phyloP scores from a whole-genome alignment of 805 yeast species.

The Metschnikowia noctiluminum region DNA sequence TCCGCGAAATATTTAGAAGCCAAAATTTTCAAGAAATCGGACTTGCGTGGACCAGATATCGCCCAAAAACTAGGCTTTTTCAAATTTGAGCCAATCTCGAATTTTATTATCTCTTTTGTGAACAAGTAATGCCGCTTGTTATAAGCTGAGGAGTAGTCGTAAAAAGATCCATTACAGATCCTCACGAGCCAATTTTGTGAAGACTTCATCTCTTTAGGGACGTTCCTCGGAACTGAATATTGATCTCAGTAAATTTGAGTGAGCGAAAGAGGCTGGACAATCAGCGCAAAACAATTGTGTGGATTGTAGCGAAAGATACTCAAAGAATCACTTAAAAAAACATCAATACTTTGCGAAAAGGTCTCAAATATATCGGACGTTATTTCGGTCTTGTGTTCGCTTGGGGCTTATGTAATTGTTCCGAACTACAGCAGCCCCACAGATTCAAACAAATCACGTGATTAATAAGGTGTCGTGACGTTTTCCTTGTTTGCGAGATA shows the following conservation, averaged over 20 bases:
- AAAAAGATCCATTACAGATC: conserved; percentile 26
- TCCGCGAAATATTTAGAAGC: conserved; percentile 51
- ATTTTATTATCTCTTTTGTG: conserved; percentile 23
- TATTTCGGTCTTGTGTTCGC: no score
- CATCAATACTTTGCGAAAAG: no score
- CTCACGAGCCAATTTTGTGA: conserved; percentile 16
- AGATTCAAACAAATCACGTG: neutral
- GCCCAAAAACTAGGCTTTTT: conserved; percentile 28
- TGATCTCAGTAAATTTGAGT: no score
- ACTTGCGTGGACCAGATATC: conserved; percentile 44
- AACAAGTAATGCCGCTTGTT: conserved; percentile 18
- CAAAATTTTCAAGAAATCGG: conserved; percentile 52
- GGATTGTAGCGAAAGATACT: no score
- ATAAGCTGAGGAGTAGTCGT: neutral
- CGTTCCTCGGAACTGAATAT: no score
- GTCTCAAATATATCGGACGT: no score
- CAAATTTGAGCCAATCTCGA: conserved; percentile 18
- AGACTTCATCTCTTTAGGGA: neutral
- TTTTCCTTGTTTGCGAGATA: neutral
- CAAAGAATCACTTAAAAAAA: no score
- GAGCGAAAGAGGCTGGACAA: no score
- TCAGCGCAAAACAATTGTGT: no score
- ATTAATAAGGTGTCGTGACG: neutral
- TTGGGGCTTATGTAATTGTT: no score
- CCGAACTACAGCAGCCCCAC: neutral